Evolutionary conservation across 2,329 filamentous ascomycete species (phyloP).

Genomic region (Allantophomopsis lycopodina): DNA sequence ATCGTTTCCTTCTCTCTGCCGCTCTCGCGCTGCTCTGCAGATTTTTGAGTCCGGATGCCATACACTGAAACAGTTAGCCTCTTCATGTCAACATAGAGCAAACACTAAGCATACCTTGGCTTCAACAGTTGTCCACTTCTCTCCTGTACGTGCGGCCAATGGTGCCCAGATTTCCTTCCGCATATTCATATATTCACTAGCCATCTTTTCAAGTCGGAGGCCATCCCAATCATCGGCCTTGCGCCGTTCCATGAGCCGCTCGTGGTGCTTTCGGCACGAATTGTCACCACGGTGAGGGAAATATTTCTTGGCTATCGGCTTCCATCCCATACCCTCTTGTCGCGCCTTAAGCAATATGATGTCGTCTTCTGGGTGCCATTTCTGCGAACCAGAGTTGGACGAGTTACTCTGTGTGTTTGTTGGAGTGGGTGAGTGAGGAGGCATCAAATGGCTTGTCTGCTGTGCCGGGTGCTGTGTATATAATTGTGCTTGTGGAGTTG

Average conservation of each 20-base stretch:
- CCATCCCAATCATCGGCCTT: constrained; percentile 55
- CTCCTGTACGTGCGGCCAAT: constrained; percentile 60
- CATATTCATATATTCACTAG: constrained; percentile 66
- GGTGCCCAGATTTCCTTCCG: constrained; percentile 72
- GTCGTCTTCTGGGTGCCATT: constrained; percentile 66
- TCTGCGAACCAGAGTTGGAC: constrained; percentile 27
- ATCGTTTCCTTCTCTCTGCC: background rate
- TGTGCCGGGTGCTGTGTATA: background rate
- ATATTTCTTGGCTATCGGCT: constrained; percentile 60
- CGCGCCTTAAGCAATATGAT: constrained; percentile 58
- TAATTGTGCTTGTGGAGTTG: background rate
- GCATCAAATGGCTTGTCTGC: background rate
- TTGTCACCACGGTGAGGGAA: constrained; percentile 59
- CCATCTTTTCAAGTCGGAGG: constrained; percentile 59
- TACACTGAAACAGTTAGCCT: constrained; percentile 39
- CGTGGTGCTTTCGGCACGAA: constrained; percentile 80
- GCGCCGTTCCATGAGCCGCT: constrained; percentile 63
- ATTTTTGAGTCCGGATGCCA: constrained; percentile 74
- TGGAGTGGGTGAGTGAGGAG: background rate
- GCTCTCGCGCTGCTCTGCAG: constrained; percentile 43
- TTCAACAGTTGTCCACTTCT: constrained; percentile 65
- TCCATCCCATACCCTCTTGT: constrained; percentile 69
- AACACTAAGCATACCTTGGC: constrained; percentile 33
- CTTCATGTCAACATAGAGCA: too few relatives aligned
- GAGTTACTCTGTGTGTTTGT: background rate